Conservation (phyloP, 306 rosid genomes). For the Chamaecrista fasciculata region DNA sequence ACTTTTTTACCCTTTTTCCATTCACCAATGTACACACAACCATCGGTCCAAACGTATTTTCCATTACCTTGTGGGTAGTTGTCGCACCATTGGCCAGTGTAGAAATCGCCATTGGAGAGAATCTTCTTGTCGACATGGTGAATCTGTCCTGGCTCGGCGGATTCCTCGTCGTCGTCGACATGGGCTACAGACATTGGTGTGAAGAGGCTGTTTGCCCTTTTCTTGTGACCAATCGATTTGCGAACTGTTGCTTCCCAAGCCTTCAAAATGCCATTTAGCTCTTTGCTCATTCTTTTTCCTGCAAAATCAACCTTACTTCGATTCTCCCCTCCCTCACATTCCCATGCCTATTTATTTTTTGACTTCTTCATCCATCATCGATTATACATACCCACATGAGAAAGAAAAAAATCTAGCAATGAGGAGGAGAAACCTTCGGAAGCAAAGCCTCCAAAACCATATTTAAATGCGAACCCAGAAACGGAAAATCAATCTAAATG, state of each 20-base stretch:
- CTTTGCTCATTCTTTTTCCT: slow-evolving; percentile 77
- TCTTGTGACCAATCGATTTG: slow-evolving; percentile 60
- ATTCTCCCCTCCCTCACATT: slow-evolving; percentile 8
- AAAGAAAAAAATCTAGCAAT: slow-evolving; percentile 18
- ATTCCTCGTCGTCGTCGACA: slow-evolving; percentile 76
- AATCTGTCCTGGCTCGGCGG: slow-evolving; percentile 37
- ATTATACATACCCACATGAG: slow-evolving; percentile 39
- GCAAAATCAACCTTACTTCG: slow-evolving; percentile 30
- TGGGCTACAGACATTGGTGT: slow-evolving; percentile 81
- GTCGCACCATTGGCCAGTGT: slow-evolving; percentile 68
- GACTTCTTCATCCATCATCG: slow-evolving; percentile 46
- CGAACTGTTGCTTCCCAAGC: slow-evolving; percentile 68
- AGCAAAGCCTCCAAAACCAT: slow-evolving; percentile 14
- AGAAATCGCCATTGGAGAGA: slow-evolving; percentile 70
- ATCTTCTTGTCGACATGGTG: slow-evolving; percentile 55
- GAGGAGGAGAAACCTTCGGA: slow-evolving; percentile 4
- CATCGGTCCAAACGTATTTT: slow-evolving; percentile 82
- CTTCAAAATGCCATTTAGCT: slow-evolving; percentile 51
- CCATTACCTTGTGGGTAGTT: slow-evolving; percentile 75
- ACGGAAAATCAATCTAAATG: slow-evolving; percentile 23
- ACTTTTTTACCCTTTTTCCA: slow-evolving; percentile 63
- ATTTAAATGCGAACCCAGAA: slow-evolving; percentile 38
- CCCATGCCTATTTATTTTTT: slow-evolving; percentile 30
- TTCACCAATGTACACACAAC: slow-evolving; percentile 88
- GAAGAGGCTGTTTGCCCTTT: slow-evolving; percentile 57